Percentiles rank a stretch among this genome's conserved stretches.
Evolutionary conservation across 306 rosid species (phyloP).

Genomic region (Prunus persica): Prunus_persica_NCBIv2 NC_034014.1:3374501-3375000

Average conservation of each 20-base stretch:
- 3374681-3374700: conserved; percentile 1
- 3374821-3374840: no score
- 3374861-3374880: no score
- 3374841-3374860: no score
- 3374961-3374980: not conserved
- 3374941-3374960: not conserved
- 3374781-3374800: not conserved
- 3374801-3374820: not conserved
- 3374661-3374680: no score
- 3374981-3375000: not conserved
- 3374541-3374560: no score
- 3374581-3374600: not conserved
- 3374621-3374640: not conserved
- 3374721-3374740: conserved; percentile 1
- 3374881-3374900: no score
- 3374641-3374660: not conserved
- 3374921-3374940: no score
- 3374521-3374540: not conserved
- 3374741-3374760: not conserved
- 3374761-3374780: not conserved
- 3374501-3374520: no score
- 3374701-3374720: not conserved
- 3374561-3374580: not conserved
- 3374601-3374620: not conserved
- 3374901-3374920: no score